Conservation (phyloP, 2,329 filamentous ascomycete species). For the Nemania sp. region DNA sequence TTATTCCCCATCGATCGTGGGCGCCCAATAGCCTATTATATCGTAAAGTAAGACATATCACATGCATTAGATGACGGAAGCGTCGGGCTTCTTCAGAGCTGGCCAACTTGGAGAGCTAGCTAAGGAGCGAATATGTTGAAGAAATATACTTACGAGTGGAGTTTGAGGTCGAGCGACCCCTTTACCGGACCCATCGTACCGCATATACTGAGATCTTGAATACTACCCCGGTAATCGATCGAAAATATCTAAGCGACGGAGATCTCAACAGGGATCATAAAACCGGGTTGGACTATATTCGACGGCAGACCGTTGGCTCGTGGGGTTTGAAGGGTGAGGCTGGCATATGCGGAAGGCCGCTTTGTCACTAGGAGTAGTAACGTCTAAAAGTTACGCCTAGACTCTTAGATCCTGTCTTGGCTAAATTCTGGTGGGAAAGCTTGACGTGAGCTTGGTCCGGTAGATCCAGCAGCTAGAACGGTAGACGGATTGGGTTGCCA, state of each 20-base stretch:
- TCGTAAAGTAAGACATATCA: constrained; percentile 3
- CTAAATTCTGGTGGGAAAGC: neutral
- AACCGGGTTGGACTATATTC: constrained; percentile 35
- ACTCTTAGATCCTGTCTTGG: constrained; percentile 8
- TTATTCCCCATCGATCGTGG: constrained; percentile 18
- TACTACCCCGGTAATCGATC: constrained; percentile 40
- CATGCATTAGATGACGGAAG: neutral
- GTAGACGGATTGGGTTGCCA: neutral
- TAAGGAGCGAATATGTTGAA: neutral
- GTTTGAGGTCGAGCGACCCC: constrained; percentile 27
- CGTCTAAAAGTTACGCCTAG: constrained; percentile 12
- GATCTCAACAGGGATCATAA: constrained; percentile 38
- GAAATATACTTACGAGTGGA: constrained; percentile 13
- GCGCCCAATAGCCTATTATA: neutral
- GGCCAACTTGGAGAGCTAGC: neutral
- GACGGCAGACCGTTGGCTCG: constrained; percentile 35
- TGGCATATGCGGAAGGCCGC: constrained; percentile 44
- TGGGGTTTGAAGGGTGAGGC: constrained; percentile 36
- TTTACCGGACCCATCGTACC: constrained; percentile 30
- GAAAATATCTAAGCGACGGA: constrained; percentile 30
- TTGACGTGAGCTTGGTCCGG: neutral
- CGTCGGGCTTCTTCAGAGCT: neutral
- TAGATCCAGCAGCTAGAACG: neutral
- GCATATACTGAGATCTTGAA: constrained; percentile 33
- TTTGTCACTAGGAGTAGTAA: constrained; percentile 34